Base-by-base conservation (phyloP, 2,329 filamentous ascomycete genomes). In the Paecilomyces niveus region DNA sequence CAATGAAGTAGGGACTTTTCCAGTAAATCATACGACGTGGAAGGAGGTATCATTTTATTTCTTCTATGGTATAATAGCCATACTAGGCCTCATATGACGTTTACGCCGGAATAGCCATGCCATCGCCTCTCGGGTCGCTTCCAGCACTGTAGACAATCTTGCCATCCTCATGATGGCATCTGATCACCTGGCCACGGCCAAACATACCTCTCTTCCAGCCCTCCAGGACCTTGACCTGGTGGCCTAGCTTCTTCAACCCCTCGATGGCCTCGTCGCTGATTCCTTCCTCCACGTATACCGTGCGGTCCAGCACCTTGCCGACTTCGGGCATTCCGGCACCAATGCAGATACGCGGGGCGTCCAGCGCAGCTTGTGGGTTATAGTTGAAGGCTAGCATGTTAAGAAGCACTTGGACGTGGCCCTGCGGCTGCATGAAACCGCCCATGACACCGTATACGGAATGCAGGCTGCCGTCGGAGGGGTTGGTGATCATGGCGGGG, bases 371-470 rank as follows among this genome's bases (percentile, higher is more conserved):
- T 74, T 99, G 94, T 0, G 92, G 92, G 62, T 87, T 88, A 56
- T 91, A 80, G 1, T 86, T 85, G 66, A 92, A 96, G 0, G 92
- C 85, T 0, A 96, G 76, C 83, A 96, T 92, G 64, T 95, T 96
- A 1, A 97, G 80, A 9, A 99, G 77, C 0, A 96, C 92, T 74
- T 97, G 94, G 0, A 97, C 87, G 61, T 97, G 94, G 22, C 93
- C 94, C 74, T 97, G 94, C 0, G 94, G 94, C 76, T 99, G 94
- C 89, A 97, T 97, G 76, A 95, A 97, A 2, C 92, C 93, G 56
- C 94, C 94, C 94, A 97, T 97, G 60, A 97, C 93, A 56, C 94
- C 94, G 68, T 93, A 97, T 0, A 96, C 89, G 3, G 85, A 89
- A 72, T 96, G 90, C 58, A 97, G 76, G 54, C 83, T 87, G 26